Conservation (phyloP, 1,284 basidiomycete genomes). For the Quambalaria eucalypti region DNA sequence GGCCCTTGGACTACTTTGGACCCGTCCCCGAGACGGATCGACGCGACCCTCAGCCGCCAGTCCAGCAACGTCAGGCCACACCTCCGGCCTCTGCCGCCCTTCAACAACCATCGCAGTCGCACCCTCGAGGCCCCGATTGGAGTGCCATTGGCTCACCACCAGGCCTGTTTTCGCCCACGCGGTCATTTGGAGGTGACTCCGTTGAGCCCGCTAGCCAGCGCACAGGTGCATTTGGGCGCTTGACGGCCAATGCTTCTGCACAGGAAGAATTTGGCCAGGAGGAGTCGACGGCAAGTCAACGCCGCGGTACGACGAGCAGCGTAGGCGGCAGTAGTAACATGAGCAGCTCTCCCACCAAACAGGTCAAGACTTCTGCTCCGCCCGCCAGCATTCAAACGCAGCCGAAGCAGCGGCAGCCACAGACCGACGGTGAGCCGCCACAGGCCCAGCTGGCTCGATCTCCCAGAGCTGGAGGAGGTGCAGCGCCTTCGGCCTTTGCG, state of each 20-base stretch:
- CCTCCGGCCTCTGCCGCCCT: neutral
- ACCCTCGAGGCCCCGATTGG: conserved; percentile 21
- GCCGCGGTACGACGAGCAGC: conserved; percentile 9
- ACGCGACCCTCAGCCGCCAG: neutral
- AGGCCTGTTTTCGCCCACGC: conserved; percentile 8
- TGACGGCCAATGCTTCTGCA: neutral
- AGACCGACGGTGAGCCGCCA: no score
- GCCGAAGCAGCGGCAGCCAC: no score
- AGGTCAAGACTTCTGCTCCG: no score
- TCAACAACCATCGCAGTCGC: neutral
- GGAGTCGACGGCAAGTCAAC: conserved; percentile 11
- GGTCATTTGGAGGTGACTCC: neutral
- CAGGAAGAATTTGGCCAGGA: conserved; percentile 16
- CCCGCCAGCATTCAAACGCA: no score
- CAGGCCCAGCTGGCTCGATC: no score
- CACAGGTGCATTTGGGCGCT: neutral
- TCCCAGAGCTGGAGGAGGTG: neutral
- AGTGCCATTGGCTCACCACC: conserved; percentile 23
- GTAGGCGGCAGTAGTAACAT: no score
- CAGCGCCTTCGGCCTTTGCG: conserved; percentile 1
- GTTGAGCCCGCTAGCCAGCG: no score
- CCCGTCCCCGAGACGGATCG: conserved; percentile 4
- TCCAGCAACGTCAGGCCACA: neutral
- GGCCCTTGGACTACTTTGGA: conserved; percentile 33
- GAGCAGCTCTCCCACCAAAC: no score